A percentile compares a stretch with the other conserved stretches of the same genome.
Conservation (phyloP, 495 filamentous ascomycete species). For the Tuber brumale region DNA sequence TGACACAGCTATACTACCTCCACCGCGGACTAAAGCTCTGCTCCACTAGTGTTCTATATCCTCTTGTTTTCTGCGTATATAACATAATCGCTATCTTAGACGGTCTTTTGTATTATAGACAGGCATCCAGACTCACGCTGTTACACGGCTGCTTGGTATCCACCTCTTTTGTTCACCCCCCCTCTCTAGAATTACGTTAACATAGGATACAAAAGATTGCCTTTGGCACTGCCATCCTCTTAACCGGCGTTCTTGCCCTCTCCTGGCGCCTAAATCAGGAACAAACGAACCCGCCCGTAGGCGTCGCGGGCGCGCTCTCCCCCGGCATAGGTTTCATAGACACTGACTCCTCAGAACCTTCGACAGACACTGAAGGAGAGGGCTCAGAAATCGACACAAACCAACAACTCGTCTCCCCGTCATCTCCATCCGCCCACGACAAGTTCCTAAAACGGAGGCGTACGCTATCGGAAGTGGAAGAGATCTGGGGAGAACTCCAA, state of each 20-base stretch:
- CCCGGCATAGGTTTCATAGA: conserved; percentile 66
- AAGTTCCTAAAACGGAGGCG: conserved; percentile 37
- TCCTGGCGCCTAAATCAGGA: conserved; percentile 87
- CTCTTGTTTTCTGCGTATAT: conserved; percentile 97
- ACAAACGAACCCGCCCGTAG: conserved; percentile 50
- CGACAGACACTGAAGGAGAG: conserved; percentile 48
- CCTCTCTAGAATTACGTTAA: conserved; percentile 6
- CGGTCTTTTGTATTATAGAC: conserved; percentile 92
- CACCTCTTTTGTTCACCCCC: not conserved
- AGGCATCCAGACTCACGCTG: conserved; percentile 67
- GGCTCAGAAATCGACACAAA: conserved; percentile 46
- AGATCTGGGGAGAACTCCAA: conserved; percentile 63
- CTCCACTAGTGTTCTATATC: conserved; percentile 93
- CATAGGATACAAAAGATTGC: conserved; percentile 51
- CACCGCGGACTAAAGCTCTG: conserved; percentile 89
- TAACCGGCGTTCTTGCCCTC: conserved; percentile 80
- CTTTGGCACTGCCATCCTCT: conserved; percentile 76
- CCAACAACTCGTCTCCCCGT: conserved; percentile 44
- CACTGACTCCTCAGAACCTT: conserved; percentile 44
- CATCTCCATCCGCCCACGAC: conserved; percentile 27
- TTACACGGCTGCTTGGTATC: conserved; percentile 64
- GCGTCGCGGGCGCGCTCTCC: conserved; percentile 57
- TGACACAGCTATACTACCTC: conserved; percentile 90
- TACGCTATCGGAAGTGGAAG: conserved; percentile 50
- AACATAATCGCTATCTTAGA: conserved; percentile 98